Base-by-base conservation (phyloP, 1,284 basidiomycete genomes). In the Malassezia furfur region DNA sequence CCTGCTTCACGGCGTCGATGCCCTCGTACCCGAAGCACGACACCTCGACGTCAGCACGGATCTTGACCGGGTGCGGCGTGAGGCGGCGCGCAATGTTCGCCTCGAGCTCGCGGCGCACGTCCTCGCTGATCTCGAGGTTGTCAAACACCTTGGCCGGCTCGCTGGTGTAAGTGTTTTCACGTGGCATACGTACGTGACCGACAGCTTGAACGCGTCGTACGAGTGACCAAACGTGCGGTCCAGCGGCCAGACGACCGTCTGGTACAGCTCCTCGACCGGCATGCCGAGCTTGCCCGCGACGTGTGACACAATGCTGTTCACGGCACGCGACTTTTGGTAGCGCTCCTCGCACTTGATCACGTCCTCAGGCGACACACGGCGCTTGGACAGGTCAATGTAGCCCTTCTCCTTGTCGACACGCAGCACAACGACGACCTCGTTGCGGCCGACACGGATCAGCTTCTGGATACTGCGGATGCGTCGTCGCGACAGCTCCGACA, bases 331-430 rank as follows among this genome's bases (percentile, higher is more conserved):
- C 79, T 98, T 98, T 82, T 91, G 91, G 78, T 89, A 98, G 50
- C 89, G 85, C 74, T 96, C 93, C 77, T 98, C 94, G 78, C 94
- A 98, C 79, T 96, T 96, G 48, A 86, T 84, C 68, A 98, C 93
- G 76, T 98, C 93, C 76, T 99, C 94, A 10, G 93, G 87, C 10
- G 91, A 96, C n/a, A 99, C 93, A 70, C 94, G 86, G 67, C 94
- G 86, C 81, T 99, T 99, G 50, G 91, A 96, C 37, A 98, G 80
- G 82, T 99, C 93, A 72, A 99, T 99, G 79, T 98, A 98, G 17
- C 91, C 94, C 80, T 99, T 98, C 78, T 98, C 94, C 77, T 96
- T 96, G 81, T 99, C 93, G 36, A 99, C 93, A 75, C 93, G 82
- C 65, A 98, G 83, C 0, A 98, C 94, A 59, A 98, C 93, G 59